Percentiles rank a stretch among this genome's conserved stretches.
Conservation (phyloP, 2,329 filamentous ascomycete genomes). For the Phaeosphaeria sp. region DNA sequence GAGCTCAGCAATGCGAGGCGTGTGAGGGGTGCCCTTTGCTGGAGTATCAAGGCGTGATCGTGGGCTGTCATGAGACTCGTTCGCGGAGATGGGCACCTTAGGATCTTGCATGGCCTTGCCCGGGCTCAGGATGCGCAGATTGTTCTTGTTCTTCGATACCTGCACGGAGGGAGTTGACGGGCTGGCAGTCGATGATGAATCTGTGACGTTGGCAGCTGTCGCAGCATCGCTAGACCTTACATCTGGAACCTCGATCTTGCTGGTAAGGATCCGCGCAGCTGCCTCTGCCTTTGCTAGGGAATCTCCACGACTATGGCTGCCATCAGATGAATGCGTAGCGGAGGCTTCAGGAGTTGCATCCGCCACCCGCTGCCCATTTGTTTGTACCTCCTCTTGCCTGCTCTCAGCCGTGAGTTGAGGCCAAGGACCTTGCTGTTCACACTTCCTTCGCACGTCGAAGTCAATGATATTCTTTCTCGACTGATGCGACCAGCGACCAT, state of each 20-base stretch:
- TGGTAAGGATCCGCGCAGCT: background rate
- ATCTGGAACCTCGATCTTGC: background rate
- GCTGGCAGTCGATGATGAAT: background rate
- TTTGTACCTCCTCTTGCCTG: constrained; percentile 1
- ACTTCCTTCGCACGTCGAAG: constrained; percentile 57
- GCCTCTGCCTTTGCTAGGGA: constrained; percentile 1
- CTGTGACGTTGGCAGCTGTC: background rate
- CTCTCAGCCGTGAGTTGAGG: background rate
- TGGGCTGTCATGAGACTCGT: background rate
- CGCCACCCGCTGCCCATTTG: constrained; percentile 10
- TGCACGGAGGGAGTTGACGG: background rate
- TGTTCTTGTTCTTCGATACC: background rate
- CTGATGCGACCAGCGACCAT: constrained; percentile 79
- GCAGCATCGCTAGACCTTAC: background rate
- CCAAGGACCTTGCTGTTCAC: constrained; percentile 8
- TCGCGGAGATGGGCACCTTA: background rate
- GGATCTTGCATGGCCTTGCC: background rate
- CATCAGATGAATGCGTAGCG: background rate
- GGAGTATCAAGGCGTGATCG: background rate
- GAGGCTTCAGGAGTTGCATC: background rate
- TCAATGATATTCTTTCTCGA: constrained; percentile 78
- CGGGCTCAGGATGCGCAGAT: background rate
- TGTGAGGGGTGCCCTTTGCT: background rate
- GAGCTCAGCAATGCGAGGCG: background rate
- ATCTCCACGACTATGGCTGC: background rate